These are phyloP conservation scores for Aspergillus latus DNA, from an alignment of 2,329 filamentous ascomycete species.

Conservation along the genomic window DNA sequence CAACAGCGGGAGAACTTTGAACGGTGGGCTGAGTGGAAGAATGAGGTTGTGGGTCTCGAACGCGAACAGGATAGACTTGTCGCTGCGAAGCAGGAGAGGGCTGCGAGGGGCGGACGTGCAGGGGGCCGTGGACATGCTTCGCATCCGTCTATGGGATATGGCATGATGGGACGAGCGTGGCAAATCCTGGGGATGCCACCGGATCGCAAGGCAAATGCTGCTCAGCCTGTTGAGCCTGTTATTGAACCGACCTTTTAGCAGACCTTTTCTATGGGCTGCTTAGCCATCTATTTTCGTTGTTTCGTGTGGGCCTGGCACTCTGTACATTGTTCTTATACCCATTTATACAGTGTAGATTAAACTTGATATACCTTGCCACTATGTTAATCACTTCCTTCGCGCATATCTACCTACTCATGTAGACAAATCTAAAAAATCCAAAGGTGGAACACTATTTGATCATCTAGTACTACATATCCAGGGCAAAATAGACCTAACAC, in stretches of 20 bases:
- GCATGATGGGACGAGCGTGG: slow-evolving; percentile 45
- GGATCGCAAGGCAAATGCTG: slow-evolving; percentile 25
- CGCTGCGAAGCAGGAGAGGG: slow-evolving; percentile 34
- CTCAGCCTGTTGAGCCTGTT: slow-evolving; percentile 18
- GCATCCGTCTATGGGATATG: slow-evolving; percentile 33
- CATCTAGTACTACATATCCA: slow-evolving; percentile 18
- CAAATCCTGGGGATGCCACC: slow-evolving; percentile 43
- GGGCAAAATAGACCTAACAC: slow-evolving; percentile 27
- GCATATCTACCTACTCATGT: too few species aligned
- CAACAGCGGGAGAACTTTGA: slow-evolving; percentile 48
- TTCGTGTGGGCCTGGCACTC: background rate
- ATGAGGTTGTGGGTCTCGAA: slow-evolving; percentile 41
- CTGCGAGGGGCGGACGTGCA: slow-evolving; percentile 27
- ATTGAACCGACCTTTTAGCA: slow-evolving; percentile 15
- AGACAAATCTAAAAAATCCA: too few species aligned
- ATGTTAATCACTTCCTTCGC: background rate
- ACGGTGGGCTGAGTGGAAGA: slow-evolving; percentile 47
- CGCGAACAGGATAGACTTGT: slow-evolving; percentile 38
- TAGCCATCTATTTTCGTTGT: background rate
- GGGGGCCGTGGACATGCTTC: slow-evolving; percentile 24
- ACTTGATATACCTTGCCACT: background rate
- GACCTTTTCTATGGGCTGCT: background rate
- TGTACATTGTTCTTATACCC: slow-evolving; percentile 2
- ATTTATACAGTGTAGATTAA: background rate
- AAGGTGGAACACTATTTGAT: too few species aligned